These are phyloP conservation scores for Brettanomyces nanus DNA, from an alignment of 805 yeast genomes.

Conservation along the genomic window DNA sequence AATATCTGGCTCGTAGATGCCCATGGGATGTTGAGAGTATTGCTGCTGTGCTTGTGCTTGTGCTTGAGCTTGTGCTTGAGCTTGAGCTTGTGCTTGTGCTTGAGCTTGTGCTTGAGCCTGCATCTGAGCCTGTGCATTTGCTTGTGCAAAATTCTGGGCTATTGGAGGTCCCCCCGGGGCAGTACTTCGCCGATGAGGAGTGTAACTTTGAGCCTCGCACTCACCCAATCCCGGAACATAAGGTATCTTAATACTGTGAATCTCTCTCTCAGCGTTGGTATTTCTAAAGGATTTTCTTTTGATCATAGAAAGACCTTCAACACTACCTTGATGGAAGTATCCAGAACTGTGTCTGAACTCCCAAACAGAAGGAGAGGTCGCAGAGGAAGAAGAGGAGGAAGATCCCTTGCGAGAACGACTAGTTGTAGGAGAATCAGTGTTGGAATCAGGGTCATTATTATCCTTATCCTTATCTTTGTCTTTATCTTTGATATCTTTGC, in stretches of 20 bases:
- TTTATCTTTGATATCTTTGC: slow-evolving; percentile 1
- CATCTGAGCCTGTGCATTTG: slow-evolving; percentile 1
- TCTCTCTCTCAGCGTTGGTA: slow-evolving; percentile 22
- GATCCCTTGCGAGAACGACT: slow-evolving; percentile 9
- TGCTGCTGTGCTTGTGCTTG: slow-evolving; percentile 4
- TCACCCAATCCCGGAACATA: no score
- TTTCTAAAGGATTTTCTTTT: slow-evolving; percentile 57
- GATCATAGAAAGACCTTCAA: slow-evolving; percentile 62
- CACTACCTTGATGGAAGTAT: slow-evolving; percentile 72
- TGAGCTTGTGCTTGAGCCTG: slow-evolving; percentile 10
- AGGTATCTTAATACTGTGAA: slow-evolving; percentile 19
- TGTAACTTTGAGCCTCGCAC: slow-evolving; percentile 20
- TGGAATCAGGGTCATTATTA: neutral
- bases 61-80: slow-evolving; percentile 6
- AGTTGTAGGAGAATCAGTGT: neutral
- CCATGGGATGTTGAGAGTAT: neutral
- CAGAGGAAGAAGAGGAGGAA: slow-evolving; percentile 10
- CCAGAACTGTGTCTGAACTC: slow-evolving; percentile 84
- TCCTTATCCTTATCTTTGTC: slow-evolving; percentile 5
- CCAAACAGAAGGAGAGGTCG: slow-evolving; percentile 38
- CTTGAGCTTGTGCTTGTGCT: slow-evolving; percentile 9
- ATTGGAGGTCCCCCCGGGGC: neutral
- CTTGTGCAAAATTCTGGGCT: slow-evolving; percentile 2
- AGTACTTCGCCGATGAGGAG: slow-evolving; percentile 13
- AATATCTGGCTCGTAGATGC: slow-evolving; percentile 3